These are phyloP conservation scores for Tothia fuscella DNA, from an alignment of 2,329 filamentous ascomycete genomes.

Conservation along the genomic window DNA sequence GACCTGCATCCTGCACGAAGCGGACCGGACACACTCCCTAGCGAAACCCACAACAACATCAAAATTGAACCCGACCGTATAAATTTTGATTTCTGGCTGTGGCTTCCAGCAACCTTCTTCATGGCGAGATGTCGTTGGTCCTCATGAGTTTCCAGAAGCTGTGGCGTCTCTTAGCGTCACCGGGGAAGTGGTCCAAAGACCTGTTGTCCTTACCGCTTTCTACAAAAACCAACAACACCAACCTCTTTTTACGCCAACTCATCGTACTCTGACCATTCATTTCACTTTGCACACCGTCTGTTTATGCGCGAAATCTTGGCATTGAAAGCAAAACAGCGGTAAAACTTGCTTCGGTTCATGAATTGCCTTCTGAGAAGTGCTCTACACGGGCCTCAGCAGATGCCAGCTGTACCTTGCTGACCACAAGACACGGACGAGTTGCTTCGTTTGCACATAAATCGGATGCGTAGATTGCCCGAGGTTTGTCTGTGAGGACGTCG, in stretches of 20 bases:
- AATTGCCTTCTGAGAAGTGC: neutral
- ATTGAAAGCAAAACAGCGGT: constrained; percentile 1
- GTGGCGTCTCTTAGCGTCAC: neutral
- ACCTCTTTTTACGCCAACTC: constrained; percentile 1
- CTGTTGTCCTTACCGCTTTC: neutral
- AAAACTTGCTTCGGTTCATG: neutral
- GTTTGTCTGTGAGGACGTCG: neutral
- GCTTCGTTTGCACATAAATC: neutral
- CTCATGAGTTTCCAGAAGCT: constrained; percentile 1
- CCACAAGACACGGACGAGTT: neutral
- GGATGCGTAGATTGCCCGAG: constrained; percentile 1
- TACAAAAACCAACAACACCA: neutral
- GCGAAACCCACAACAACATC: neutral
- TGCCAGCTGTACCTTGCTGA: neutral
- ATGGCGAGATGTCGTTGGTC: no score
- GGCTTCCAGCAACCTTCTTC: no score
- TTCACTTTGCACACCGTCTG: neutral
- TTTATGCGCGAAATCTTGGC: constrained; percentile 6
- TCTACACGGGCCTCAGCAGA: neutral
- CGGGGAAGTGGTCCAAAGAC: neutral
- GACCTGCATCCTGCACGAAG: constrained; percentile 6
- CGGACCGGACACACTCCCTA: constrained; percentile 3
- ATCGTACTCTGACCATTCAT: constrained; percentile 4
- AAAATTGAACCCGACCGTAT: constrained; percentile 6
- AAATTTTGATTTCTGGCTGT: no score